Conservation (phyloP, 768 basidiomycete species). For the Agaricus sinodeliciosus region DNA sequence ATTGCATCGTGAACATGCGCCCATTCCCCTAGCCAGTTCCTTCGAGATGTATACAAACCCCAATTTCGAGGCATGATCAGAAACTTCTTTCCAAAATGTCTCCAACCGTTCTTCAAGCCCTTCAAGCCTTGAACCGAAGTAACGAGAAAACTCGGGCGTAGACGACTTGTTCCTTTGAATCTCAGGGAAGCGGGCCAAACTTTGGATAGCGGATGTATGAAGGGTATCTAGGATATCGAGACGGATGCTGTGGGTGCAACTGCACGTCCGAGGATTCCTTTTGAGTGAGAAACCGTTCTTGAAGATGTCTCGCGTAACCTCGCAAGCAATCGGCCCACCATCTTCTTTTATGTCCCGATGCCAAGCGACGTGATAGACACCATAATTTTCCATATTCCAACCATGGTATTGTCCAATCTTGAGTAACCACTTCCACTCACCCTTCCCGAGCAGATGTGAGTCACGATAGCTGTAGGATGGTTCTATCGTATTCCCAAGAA, state of each 20-base stretch:
- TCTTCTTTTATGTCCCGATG: background rate
- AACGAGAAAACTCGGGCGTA: no score
- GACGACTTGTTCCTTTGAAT: no score
- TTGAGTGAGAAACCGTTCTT: background rate
- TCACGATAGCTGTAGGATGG: background rate
- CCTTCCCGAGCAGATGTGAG: background rate
- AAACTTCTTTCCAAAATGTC: background rate
- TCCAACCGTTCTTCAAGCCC: background rate
- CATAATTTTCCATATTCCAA: background rate
- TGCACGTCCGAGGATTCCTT: background rate
- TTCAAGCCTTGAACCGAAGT: background rate
- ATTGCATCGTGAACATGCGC: background rate
- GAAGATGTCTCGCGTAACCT: background rate
- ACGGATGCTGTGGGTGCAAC: background rate
- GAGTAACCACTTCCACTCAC: background rate
- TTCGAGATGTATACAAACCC: background rate
- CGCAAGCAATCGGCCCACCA: background rate
- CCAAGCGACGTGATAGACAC: background rate
- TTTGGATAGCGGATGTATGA: background rate
- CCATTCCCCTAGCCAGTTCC: background rate
- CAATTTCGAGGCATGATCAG: background rate
- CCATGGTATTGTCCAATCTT: background rate
- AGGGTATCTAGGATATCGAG: background rate
- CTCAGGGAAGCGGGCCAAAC: background rate
- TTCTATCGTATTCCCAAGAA: background rate